These are phyloP conservation scores for Euphorbia lathyris DNA, from an alignment of 345 rosid species.

Conservation along the genomic window DNA sequence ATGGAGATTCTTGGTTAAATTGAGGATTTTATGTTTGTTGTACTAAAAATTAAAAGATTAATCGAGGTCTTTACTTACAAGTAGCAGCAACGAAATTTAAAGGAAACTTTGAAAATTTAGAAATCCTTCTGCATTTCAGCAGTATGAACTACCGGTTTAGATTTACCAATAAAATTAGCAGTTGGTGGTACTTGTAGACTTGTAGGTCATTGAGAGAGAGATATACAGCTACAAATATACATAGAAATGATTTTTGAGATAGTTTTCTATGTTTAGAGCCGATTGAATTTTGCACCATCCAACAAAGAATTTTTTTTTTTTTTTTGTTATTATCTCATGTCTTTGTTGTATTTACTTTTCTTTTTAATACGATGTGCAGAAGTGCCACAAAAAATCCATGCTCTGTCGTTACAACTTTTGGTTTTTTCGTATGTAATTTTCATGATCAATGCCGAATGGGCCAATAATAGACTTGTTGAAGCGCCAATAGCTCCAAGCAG, in stretches of 20 bases:
- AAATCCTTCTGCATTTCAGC: slow-evolving; percentile 2
- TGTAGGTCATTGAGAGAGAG: not conserved
- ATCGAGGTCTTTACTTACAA: not conserved
- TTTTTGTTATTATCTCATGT: not conserved
- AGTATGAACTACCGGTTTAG: not conserved
- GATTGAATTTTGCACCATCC: not conserved
- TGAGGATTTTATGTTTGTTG: not conserved
- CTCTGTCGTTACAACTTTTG: slow-evolving; percentile 37
- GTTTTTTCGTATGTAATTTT: slow-evolving; percentile 35
- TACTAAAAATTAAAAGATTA: too few relatives aligned
- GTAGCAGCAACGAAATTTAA: not conserved
- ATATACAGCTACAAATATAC: not conserved
- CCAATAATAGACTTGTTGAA: slow-evolving; percentile 24
- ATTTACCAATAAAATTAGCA: not conserved
- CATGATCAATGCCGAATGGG: slow-evolving; percentile 34
- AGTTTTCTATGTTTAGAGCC: not conserved
- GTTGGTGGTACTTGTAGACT: not conserved
- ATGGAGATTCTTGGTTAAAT: not conserved
- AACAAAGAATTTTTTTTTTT: not conserved
- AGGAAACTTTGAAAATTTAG: not conserved
- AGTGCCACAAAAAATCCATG: slow-evolving; percentile 22
- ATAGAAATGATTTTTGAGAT: not conserved
- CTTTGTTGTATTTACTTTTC: slow-evolving; percentile 5
- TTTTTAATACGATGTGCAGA: slow-evolving; percentile 38
- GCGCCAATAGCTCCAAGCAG: slow-evolving; percentile 32